Percentiles rank a stretch among this genome's conserved stretches.
phyloP scores from a whole-genome alignment of 768 basidiomycete species.

The Mycena olivaceomarginata region DNA sequence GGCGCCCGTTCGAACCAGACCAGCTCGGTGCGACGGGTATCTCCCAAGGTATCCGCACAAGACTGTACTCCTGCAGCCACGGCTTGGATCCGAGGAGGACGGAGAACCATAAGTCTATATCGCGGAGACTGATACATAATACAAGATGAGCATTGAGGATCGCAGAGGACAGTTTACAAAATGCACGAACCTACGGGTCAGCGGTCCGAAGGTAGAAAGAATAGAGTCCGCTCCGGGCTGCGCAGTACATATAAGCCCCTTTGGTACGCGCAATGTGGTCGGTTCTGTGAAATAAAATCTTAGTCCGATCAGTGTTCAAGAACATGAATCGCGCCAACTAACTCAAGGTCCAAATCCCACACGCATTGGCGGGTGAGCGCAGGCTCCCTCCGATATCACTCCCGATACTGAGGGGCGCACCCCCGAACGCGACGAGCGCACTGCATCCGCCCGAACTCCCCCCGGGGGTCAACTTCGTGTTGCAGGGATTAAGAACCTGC shows the following conservation, averaged over 20 bases:
- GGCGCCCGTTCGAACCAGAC: conserved; percentile 51
- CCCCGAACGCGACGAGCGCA: conserved; percentile 67
- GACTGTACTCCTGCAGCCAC: conserved; percentile 62
- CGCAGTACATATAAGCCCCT: conserved; percentile 59
- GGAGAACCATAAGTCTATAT: conserved; percentile 55
- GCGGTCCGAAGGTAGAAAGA: conserved; percentile 73
- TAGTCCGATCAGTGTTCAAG: not conserved
- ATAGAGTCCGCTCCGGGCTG: conserved; percentile 70
- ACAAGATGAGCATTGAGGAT: not conserved
- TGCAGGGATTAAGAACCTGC: conserved; percentile 66
- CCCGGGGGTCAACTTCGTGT: conserved; percentile 64
- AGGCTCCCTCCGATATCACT: conserved; percentile 59
- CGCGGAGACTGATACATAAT: conserved; percentile 51
- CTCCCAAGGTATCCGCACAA: conserved; percentile 52
- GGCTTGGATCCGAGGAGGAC: conserved; percentile 58
- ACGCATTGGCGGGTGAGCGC: conserved; percentile 54
- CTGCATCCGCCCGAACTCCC: conserved; percentile 75
- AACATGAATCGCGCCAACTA: not conserved
- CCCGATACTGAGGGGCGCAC: conserved; percentile 66
- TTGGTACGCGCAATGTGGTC: conserved; percentile 66
- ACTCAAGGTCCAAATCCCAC: conserved; percentile 44
- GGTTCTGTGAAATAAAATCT: conserved; percentile 33
- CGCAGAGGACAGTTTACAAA: no score
- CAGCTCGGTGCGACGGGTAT: conserved; percentile 34
- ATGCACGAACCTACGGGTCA: conserved; percentile 62